Evolutionary conservation across 164 flowering plant genomes (phyloP).

Genomic region (Saururus chinensis): DNA sequence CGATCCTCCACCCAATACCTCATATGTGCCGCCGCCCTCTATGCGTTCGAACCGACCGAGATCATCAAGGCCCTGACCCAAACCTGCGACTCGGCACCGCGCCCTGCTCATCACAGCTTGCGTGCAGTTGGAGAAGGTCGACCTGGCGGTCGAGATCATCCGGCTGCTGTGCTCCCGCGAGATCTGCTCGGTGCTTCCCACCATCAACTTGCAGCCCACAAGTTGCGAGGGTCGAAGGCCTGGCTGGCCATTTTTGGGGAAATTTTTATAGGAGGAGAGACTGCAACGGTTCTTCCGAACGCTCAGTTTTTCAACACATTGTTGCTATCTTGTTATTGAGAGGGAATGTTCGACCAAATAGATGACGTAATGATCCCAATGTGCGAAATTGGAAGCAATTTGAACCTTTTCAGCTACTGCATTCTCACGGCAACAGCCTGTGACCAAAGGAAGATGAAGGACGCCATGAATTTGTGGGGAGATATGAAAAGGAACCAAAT

Average conservation of each 20-base stretch:
- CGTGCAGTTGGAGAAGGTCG: no score
- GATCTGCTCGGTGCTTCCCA: conserved; percentile 27
- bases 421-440: conserved; percentile 49
- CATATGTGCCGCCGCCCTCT: conserved; percentile 36
- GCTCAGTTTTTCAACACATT: conserved; percentile 52
- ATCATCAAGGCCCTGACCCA: no score
- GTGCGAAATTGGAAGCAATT: conserved; percentile 22
- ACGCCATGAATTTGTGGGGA: conserved; percentile 52
- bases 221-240: conserved; percentile 27
- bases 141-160: conserved; percentile 33
- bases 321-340: conserved; percentile 48
- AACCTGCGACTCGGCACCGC: conserved; percentile 65
- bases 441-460: conserved; percentile 40
- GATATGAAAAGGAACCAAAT: conserved; percentile 39
- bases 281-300: conserved; percentile 30
- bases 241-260: no score
- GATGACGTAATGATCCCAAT: conserved; percentile 49
- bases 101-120: conserved; percentile 56
- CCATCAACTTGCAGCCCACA: conserved; percentile 42
- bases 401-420: conserved; percentile 48
- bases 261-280: conserved; percentile 24
- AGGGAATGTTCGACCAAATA: no score
- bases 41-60: conserved; percentile 21
- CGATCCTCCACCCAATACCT: no score
- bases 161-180: conserved; percentile 40